Conservation (phyloP, 1,284 basidiomycete genomes). For the Malassezia yamatoensis region DNA sequence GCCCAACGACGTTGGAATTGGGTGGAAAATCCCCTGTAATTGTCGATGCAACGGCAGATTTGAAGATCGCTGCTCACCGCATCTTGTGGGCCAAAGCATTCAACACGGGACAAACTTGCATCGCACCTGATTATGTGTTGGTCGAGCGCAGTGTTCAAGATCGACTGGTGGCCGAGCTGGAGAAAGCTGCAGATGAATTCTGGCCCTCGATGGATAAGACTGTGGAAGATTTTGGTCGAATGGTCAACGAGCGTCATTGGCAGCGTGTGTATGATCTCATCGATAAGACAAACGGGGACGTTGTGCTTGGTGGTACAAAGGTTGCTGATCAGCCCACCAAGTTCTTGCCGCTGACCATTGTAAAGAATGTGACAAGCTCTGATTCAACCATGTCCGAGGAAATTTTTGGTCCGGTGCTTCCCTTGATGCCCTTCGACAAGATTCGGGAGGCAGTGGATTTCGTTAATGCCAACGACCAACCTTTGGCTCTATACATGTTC, state of each 20-base stretch:
- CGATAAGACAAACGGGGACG: slow-evolving; percentile 60
- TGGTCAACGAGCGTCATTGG: slow-evolving; percentile 56
- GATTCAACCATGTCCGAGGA: slow-evolving; percentile 59
- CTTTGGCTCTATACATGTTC: slow-evolving; percentile 68
- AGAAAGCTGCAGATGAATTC: slow-evolving; percentile 52
- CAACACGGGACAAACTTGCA: slow-evolving; percentile 57
- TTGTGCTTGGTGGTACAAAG: slow-evolving; percentile 60
- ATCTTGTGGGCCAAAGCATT: slow-evolving; percentile 69
- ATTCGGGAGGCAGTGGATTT: slow-evolving; percentile 39
- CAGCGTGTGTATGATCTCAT: slow-evolving; percentile 59
- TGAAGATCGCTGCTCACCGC: slow-evolving; percentile 51
- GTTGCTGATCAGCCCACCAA: slow-evolving; percentile 55
- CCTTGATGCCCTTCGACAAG: slow-evolving; percentile 62
- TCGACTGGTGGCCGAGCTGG: slow-evolving; percentile 57
- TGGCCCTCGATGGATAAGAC: slow-evolving; percentile 48
- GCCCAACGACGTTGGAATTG: slow-evolving; percentile 68
- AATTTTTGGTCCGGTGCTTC: slow-evolving; percentile 66
- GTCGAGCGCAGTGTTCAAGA: slow-evolving; percentile 60
- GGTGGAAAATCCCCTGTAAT: slow-evolving; percentile 76
- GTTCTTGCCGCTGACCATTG: slow-evolving; percentile 60
- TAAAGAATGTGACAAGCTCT: slow-evolving; percentile 57
- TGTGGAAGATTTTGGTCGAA: slow-evolving; percentile 52
- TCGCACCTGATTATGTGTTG: slow-evolving; percentile 64
- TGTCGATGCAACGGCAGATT: slow-evolving; percentile 58
- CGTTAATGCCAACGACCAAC: slow-evolving; percentile 56